Base-by-base conservation (phyloP, 2,329 filamentous ascomycete species). In the Monilinia fructigena region DNA sequence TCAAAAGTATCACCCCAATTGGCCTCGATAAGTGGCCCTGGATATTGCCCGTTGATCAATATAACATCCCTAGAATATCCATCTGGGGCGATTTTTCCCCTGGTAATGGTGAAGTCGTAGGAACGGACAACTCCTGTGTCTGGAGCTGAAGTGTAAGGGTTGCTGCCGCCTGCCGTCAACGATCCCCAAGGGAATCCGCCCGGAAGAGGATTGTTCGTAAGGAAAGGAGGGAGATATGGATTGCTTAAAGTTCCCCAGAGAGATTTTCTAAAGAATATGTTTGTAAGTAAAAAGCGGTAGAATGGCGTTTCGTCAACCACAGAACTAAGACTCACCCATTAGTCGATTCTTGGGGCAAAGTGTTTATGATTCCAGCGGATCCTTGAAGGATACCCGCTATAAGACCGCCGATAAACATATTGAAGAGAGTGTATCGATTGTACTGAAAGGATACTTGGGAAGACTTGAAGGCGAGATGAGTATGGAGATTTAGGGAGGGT, bases 111-210 rank as follows among this genome's bases (percentile, higher is more conserved):
- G 18, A 77, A 75, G 48, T 76, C 72, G 65, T 77, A 79, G 18
- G 74, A 56, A 26, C 74, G 70, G 47, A 75, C 77, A 2, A 79
- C 77, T 28, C 80, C 79, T 8, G 79, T 81, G 42, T 76, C 73
- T 0, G 79, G 79, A n/a, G 72, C 70, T 20, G 73, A 67, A 6
- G 70, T 74, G n/a, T 75, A 75, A 55, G 79, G 78, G 55, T 80
- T 77, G 8, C 72, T 82, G 4, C 73, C 72, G 7, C 73, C 73
- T 42, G 79, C 74, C 23, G 78, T 79, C 54, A 77, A 74, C 5
- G 71, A 73, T 35, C 83, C 84, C 85, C 85, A 87, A 2, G 85
- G 85, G 59, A 73, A 80, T 4, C 82, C 82, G 68, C 80, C 77
- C 0, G 81, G 80, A 2, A 82, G 72, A 26, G 83, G 81, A 35